Evolutionary conservation across 106 monocot genomes (phyloP).

Genomic region (Platanthera guangdongensis): DNA sequence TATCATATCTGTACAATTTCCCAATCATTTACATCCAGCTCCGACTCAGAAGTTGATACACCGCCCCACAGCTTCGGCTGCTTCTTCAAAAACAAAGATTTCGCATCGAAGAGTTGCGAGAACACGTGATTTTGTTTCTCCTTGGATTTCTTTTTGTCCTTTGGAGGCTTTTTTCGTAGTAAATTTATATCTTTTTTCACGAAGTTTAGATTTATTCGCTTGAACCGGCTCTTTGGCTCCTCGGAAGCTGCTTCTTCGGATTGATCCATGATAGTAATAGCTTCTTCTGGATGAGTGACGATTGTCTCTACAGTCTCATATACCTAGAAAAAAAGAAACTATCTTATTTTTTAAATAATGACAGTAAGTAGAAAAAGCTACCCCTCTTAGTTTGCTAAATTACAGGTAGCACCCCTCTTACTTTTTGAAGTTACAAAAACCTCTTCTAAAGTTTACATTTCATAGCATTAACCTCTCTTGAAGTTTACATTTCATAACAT

Average conservation of each 20-base stretch:
- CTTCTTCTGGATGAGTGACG: slow-evolving; percentile 52
- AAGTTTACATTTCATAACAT: too few species aligned
- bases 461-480: too few species aligned
- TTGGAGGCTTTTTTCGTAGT: slow-evolving; percentile 18
- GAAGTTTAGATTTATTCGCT: slow-evolving; percentile 52
- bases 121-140: slow-evolving; percentile 38
- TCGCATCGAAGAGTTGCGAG: slow-evolving; percentile 57
- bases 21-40: slow-evolving; percentile 39
- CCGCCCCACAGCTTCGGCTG: slow-evolving; percentile 19
- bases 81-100: slow-evolving; percentile 56
- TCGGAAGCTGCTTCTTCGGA: slow-evolving; percentile 26
- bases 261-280: slow-evolving; percentile 27
- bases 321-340: slow-evolving; percentile 25
- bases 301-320: slow-evolving; percentile 78
- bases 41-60: slow-evolving; percentile 4
- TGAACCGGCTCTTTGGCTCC: slow-evolving; percentile 43
- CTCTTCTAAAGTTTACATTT: too few species aligned
- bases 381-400: too few species aligned
- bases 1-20: slow-evolving; percentile 18
- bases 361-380: background rate
- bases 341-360: background rate
- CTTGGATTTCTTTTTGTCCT: slow-evolving; percentile 51
- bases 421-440: too few species aligned
- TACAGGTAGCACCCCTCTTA: too few species aligned
- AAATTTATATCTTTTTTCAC: slow-evolving; percentile 37